These are phyloP conservation scores for Penicillium maclennaniae DNA, from an alignment of 495 filamentous ascomycete species.

Conservation along the genomic window DNA sequence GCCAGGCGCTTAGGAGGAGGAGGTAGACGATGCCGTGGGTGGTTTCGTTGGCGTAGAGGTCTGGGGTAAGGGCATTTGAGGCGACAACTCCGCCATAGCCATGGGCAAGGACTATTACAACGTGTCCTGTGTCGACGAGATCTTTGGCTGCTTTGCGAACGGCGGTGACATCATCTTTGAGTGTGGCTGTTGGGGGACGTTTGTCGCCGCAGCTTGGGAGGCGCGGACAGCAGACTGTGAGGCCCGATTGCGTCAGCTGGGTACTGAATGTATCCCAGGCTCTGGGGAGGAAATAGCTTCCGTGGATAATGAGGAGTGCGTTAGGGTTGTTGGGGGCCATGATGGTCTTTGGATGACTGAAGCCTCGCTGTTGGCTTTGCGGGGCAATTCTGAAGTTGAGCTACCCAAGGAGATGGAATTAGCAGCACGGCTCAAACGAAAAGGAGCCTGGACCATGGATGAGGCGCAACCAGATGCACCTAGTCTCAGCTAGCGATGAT, in stretches of 20 bases:
- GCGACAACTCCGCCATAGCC: conserved; percentile 15
- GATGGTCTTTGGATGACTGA: not conserved
- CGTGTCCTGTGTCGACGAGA: conserved; percentile 5
- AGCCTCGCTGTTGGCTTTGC: too few species aligned
- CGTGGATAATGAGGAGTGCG: conserved; percentile 13
- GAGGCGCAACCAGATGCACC: too few species aligned
- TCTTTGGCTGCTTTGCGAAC: conserved; percentile 7
- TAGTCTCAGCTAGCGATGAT: too few species aligned
- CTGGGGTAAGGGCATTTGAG: conserved; percentile 6
- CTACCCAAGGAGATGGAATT: too few species aligned
- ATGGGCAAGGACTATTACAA: conserved; percentile 13
- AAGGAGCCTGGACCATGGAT: too few species aligned
- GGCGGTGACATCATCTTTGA: conserved; percentile 4
- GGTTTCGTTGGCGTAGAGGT: conserved; percentile 4
- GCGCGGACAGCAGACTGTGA: conserved; percentile 7
- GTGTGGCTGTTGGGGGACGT: conserved; percentile 5
- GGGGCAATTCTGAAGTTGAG: too few species aligned
- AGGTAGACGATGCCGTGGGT: conserved; percentile 5
- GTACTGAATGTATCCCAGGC: conserved; percentile 5
- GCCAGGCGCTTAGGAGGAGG: conserved; percentile 4
- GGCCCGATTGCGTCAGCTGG: conserved; percentile 1
- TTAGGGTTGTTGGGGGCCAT: conserved; percentile 4
- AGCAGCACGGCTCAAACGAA: too few species aligned
- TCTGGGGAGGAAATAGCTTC: conserved; percentile 9
- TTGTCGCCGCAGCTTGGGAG: conserved; percentile 10